These are phyloP conservation scores for Plantago major DNA, from an alignment of 257 asterid species.

Conservation along the genomic window DNA sequence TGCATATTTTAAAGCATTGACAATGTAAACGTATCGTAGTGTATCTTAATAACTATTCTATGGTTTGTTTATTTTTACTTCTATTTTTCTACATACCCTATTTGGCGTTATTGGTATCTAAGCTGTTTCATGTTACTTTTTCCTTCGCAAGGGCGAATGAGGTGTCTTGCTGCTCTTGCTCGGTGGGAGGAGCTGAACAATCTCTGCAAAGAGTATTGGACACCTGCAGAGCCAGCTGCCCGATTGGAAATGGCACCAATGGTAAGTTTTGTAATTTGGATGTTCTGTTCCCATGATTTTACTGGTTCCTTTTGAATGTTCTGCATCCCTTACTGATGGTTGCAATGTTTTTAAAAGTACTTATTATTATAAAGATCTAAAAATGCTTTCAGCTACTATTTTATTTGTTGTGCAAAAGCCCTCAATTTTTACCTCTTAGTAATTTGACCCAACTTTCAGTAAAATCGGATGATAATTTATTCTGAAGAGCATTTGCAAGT, in stretches of 20 bases:
- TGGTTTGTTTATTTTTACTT: neutral
- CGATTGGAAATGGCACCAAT: conserved; percentile 99
- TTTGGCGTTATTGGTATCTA: neutral
- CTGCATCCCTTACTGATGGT: neutral
- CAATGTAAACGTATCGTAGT: neutral
- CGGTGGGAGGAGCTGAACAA: conserved; percentile 99
- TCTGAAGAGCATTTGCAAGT: too few relatives aligned
- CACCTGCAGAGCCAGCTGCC: conserved; percentile 98
- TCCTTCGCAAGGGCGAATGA: conserved; percentile 70
- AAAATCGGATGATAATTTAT: too few relatives aligned
- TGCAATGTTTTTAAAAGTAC: neutral
- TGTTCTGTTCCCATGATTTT: conserved; percentile 7
- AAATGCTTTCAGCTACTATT: too few relatives aligned
- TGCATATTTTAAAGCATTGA: conserved; percentile 17
- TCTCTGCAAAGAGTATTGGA: conserved; percentile 95
- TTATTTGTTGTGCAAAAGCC: too few relatives aligned
- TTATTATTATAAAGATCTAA: too few relatives aligned
- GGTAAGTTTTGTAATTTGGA: conserved; percentile 41
- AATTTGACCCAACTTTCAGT: too few relatives aligned
- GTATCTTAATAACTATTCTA: conserved; percentile 12
- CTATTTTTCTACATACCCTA: too few relatives aligned
- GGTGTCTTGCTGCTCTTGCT: conserved; percentile 98
- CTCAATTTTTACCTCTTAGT: too few relatives aligned
- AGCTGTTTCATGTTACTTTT: neutral
- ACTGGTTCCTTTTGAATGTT: conserved; percentile 16